Evolutionary conservation across 192 early-diverging fungal species (phyloP).

Genomic region (Coemansia aciculifera): DNA sequence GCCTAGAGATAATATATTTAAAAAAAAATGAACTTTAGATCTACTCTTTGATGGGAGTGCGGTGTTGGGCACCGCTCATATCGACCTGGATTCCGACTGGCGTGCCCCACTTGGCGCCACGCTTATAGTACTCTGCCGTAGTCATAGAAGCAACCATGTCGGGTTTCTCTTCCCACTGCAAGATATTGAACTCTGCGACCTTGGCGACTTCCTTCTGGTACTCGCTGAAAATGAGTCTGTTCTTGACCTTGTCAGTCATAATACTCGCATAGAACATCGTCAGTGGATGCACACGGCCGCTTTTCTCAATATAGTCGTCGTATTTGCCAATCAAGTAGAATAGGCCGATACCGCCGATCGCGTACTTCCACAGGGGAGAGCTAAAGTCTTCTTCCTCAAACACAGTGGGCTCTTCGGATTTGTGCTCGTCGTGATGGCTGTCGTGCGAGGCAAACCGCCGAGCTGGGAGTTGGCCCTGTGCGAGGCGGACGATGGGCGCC

Average conservation of each 20-base stretch:
- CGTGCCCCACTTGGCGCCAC: constrained; percentile 42
- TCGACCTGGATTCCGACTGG: constrained; percentile 41
- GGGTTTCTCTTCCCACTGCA: constrained; percentile 46
- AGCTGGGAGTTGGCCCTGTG: constrained; percentile 18
- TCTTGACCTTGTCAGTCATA: constrained; percentile 36
- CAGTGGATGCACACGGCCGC: constrained; percentile 47
- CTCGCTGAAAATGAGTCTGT: constrained; percentile 37
- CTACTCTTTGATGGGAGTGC: constrained; percentile 37
- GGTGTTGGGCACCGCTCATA: constrained; percentile 27
- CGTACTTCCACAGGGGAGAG: constrained; percentile 51
- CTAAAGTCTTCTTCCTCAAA: constrained; percentile 48
- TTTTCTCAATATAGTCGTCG: constrained; percentile 51
- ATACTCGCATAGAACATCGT: constrained; percentile 46
- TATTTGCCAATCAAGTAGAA: constrained; percentile 40
- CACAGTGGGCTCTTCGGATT: constrained; percentile 14
- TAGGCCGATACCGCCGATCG: constrained; percentile 29
- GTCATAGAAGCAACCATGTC: constrained; percentile 15
- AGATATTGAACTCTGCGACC: constrained; percentile 44
- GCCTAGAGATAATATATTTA: constrained; percentile 12
- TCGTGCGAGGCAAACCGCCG: constrained; percentile 44
- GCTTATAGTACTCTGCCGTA: constrained; percentile 34
- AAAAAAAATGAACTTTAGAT: neutral
- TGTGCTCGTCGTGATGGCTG: constrained; percentile 12
- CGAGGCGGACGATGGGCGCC: constrained; percentile 16
- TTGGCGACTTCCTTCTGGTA: constrained; percentile 47